phyloP scores from a whole-genome alignment of 768 basidiomycete species.

The Suillus hirtellus region DNA sequence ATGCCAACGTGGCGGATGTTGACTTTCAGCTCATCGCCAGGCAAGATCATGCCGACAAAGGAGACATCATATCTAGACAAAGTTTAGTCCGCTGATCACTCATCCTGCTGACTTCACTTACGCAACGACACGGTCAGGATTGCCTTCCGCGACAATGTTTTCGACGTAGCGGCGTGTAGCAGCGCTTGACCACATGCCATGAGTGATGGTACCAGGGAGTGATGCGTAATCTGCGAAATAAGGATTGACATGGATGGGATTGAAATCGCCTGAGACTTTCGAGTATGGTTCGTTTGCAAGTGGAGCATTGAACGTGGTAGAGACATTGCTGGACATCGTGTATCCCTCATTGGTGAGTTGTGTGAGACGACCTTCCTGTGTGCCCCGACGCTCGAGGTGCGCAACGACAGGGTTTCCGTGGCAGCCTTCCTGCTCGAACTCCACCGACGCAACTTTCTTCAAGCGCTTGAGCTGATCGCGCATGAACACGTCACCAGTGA shows the following conservation, averaged over 20 bases:
- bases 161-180: slow-evolving; percentile 92
- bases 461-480: slow-evolving; percentile 86
- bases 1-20: slow-evolving; percentile 89
- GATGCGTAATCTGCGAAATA: slow-evolving; percentile 95
- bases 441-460: slow-evolving; percentile 85
- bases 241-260: slow-evolving; percentile 98
- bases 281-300: slow-evolving; percentile 96
- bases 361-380: slow-evolving; percentile 70
- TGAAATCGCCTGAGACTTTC: slow-evolving; percentile 94
- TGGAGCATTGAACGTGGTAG: slow-evolving; percentile 77
- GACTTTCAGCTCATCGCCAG: slow-evolving; percentile 83
- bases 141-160: slow-evolving; percentile 89
- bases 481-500: slow-evolving; percentile 83
- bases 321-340: slow-evolving; percentile 64
- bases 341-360: slow-evolving; percentile 88
- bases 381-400: slow-evolving; percentile 91
- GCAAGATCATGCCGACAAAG: slow-evolving; percentile 98
- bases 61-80: slow-evolving; percentile 77
- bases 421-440: slow-evolving; percentile 83
- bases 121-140: slow-evolving; percentile 87
- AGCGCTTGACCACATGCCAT: slow-evolving; percentile 96
- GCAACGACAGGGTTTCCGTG: slow-evolving; percentile 92
- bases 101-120: slow-evolving; percentile 40
- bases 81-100: slow-evolving; percentile 1
- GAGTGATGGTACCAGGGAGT: slow-evolving; percentile 95